Base-by-base conservation (phyloP, 768 basidiomycete species). In the Phlegmacium glaucopus region DNA sequence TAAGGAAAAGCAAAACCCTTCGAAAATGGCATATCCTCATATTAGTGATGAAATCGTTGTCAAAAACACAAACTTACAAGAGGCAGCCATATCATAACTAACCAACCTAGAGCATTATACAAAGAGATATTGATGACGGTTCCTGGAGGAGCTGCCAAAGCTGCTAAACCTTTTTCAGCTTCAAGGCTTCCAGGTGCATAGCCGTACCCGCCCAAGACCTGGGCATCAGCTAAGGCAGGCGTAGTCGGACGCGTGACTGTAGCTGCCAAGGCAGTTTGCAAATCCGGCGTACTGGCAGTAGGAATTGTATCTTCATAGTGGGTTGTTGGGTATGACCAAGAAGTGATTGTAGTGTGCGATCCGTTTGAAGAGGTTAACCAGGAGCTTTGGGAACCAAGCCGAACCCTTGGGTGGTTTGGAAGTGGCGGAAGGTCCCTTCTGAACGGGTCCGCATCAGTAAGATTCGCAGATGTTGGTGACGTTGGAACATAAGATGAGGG, bases 121-220 rank as follows among this genome's bases (percentile, higher is more conserved):
- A 77, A 54, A 9, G 85, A 80, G 45, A 86, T 70, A 47, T 85
- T 76, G 42, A 85, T 60, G 28, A 76, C 72, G 22, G 67, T 65
- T 16, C 70, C 70, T n/a, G 68, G 60, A n/a, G 70, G 60, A 9
- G 70, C 58, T 6, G 79, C 72, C 34, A 78, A 58, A 26, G 76
- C 68, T 7, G 67, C 60, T 15, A 80, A 65, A 10, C 77, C 77
- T 55, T 76, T 83, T 67, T 84, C 85, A 6, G 73, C 72, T 46
- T 77, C 74, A 13, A 52, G 44, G 40, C 55, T 57, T 32, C 66
- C 70, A 4, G 72, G 71, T n/a, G 72, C 70, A 51, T 79, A 85
- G 3, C 82, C 82, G 62, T 88, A 85, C 1, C 83, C 84, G 36
- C 83, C 85, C 29, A 87, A 68, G 9, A 86, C 86, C 48, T 77